Evolutionary conservation across 202 grass and related monocot species (phyloP).

Genomic region (Eragrostis tef): DNA sequence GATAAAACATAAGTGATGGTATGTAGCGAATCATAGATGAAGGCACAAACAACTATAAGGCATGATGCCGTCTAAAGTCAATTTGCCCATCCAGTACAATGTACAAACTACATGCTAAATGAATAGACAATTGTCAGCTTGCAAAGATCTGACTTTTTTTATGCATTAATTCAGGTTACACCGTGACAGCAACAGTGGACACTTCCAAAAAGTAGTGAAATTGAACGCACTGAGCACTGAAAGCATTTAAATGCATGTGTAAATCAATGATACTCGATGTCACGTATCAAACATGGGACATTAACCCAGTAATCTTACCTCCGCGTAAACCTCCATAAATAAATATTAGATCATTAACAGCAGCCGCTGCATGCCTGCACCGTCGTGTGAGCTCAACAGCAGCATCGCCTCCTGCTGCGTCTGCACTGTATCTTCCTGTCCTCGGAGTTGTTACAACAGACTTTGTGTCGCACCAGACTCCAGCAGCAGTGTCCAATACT

Average conservation of each 20-base stretch:
- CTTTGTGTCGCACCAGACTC: conserved; percentile 97
- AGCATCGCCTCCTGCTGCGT: conserved; percentile 95
- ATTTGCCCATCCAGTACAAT: background rate
- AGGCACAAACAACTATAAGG: conserved; percentile 2
- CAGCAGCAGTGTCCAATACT: conserved; percentile 97
- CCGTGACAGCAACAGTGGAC: conserved; percentile 16
- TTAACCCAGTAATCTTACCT: conserved; percentile 57
- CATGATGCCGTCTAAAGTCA: conserved; percentile 23
- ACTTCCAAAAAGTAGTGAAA: conserved; percentile 14
- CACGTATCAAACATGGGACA: conserved; percentile 31
- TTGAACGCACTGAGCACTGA: background rate
- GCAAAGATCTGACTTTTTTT: background rate
- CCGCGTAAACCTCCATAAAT: conserved; percentile 96
- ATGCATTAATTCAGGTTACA: background rate
- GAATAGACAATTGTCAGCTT: background rate
- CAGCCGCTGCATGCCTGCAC: conserved; percentile 93
- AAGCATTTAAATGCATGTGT: conserved; percentile 7
- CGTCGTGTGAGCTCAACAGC: conserved; percentile 88
- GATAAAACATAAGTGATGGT: background rate
- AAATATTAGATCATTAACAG: conserved; percentile 92
- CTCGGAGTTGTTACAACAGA: conserved; percentile 91
- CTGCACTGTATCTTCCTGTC: conserved; percentile 82
- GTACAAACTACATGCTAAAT: conserved; percentile 6
- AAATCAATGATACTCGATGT: background rate
- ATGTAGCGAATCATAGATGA: conserved; percentile 10